Evolutionary conservation across 352 stramenopile species (phyloP), one percentile per base, ranked within the genome.

Genomic region (Blastocystis sp.): DNA sequence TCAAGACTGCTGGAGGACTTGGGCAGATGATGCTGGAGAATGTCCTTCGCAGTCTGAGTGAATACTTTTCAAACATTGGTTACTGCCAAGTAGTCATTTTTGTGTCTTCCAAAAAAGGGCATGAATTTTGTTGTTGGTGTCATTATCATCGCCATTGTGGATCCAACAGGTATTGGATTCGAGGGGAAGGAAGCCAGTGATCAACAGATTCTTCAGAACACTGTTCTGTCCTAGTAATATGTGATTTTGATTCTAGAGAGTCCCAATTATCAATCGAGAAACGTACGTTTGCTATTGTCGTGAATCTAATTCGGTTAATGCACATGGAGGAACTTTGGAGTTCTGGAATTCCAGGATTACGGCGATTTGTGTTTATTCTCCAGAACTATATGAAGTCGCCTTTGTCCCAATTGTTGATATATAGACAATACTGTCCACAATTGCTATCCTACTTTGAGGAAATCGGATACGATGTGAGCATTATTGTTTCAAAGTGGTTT

Each of bases 111-210:
- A 56, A 56, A 20, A 20, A 9, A 56, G 50, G 23, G 43, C 13
- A 88, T 88, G 77, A 88, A 88, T 45, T 88, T 88, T 39, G 77
- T 88, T 13, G 77, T 77, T 2, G 77, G 77, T 34, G 77, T 77
- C 7, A 59, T 88, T 34, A 29, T 88, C 5, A 76, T 88, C 0
- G 61, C 50, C 13, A 63, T 77, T 11, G 54, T 76, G 18, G 77
- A 88, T 39, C 77, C 77, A 7, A 20, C 56, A 13, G 64, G 61
- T 3, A 18, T 45, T 3, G 62, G 64, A 26, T 88, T 88, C 43
- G 41, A 43, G 8, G 61, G 23, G 13, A 56, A 76, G n/a, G 34
- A 70, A 23, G 2, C 26, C 23, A 77, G 47, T 37, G 37, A 88
- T 13, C 26, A 88, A 39, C 15, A 20, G 20, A 76, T 88, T 43